These are phyloP conservation scores for Mollisiaceae sp. DNA, from an alignment of 2,329 filamentous ascomycete species.

Conservation along the genomic window DNA sequence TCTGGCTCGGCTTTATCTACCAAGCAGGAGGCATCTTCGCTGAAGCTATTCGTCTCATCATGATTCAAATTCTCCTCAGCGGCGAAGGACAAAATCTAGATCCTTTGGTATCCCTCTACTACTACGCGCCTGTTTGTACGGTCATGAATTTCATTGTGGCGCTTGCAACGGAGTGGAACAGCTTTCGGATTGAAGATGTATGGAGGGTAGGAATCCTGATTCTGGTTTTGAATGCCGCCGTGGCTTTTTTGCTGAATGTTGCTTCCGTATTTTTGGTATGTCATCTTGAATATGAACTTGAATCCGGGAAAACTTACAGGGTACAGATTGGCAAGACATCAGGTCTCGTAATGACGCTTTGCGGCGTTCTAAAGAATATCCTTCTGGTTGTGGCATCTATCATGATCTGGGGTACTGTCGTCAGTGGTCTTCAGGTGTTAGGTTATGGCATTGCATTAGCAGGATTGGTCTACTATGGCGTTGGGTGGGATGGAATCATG, in stretches of 20 bases:
- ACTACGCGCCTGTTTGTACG: constrained; percentile 83
- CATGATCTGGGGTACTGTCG: constrained; percentile 77
- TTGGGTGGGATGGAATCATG: constrained; percentile 30
- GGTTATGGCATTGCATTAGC: constrained; percentile 79
- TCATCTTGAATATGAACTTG: neutral
- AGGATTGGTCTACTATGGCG: constrained; percentile 75
- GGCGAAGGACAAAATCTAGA: constrained; percentile 81
- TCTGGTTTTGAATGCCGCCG: constrained; percentile 75
- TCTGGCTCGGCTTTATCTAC: constrained; percentile 76
- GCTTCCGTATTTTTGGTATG: constrained; percentile 82
- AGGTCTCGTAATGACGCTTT: constrained; percentile 81
- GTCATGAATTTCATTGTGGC: constrained; percentile 77
- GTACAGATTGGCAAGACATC: constrained; percentile 84
- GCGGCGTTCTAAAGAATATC: constrained; percentile 85
- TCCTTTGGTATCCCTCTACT: constrained; percentile 85
- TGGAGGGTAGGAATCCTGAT: constrained; percentile 72
- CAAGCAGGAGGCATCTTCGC: constrained; percentile 78
- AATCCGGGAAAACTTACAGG: neutral
- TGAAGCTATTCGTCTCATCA: constrained; percentile 79
- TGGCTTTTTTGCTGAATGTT: constrained; percentile 81
- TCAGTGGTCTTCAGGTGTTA: constrained; percentile 78
- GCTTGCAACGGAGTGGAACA: constrained; percentile 72
- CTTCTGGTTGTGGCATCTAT: constrained; percentile 79
- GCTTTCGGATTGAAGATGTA: constrained; percentile 69
- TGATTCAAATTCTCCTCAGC: constrained; percentile 81